Conservation (phyloP, 2,329 filamentous ascomycete species). For the Aspergillus persii region DNA sequence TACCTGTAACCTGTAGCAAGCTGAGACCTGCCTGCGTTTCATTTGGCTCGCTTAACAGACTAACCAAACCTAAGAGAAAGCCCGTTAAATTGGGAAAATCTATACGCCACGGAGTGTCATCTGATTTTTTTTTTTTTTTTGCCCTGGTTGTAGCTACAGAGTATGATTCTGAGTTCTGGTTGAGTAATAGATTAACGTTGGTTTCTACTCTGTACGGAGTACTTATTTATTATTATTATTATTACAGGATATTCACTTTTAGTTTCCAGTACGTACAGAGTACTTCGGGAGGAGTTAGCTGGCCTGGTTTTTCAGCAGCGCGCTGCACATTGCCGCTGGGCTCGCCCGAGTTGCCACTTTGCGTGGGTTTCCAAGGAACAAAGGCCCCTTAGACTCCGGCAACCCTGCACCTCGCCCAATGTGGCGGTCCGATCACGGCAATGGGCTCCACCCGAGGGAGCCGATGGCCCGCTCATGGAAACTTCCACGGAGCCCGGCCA, state of each 20-base stretch:
- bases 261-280: no score
- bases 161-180: neutral
- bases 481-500: constrained; percentile 19
- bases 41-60: neutral
- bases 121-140: no score
- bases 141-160: no score
- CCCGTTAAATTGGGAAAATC: neutral
- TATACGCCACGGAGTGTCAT: neutral
- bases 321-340: neutral
- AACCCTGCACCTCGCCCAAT: constrained; percentile 23
- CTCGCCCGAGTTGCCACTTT: constrained; percentile 16
- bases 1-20: neutral
- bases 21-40: neutral
- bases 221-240: neutral
- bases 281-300: no score
- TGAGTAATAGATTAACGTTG: neutral
- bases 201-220: neutral
- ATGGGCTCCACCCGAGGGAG: constrained; percentile 16
- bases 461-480: constrained; percentile 27
- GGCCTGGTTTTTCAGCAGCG: no score
- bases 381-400: neutral
- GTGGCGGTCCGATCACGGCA: constrained; percentile 26
- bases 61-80: neutral
- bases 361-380: constrained; percentile 2
- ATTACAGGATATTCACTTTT: no score